Base-by-base conservation (phyloP, 305 asterid species). In the Rubia peregrina region DNA sequence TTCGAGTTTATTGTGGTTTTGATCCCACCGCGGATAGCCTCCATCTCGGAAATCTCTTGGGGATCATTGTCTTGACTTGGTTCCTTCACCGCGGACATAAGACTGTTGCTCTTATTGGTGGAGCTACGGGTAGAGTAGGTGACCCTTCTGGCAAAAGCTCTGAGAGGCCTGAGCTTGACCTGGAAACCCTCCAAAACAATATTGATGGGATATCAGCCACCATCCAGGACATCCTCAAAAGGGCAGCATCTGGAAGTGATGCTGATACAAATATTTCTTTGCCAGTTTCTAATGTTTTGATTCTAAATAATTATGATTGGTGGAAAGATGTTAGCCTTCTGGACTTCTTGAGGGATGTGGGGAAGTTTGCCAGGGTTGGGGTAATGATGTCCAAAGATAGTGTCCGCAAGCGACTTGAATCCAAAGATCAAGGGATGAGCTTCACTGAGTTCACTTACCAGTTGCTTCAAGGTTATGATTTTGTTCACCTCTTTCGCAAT, bases 51-150 rank as follows among this genome's bases (percentile, higher is more conserved):
- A 92, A 92, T 78, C 95, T 92, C 19, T 81, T 92, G 65, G 98
- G 88, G 44, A 72, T 92, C 65, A 83, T 92, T 70, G 92, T 92
- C 17, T 90, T 92, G 53, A 87, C 98, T 55, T 90, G 98, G 98
- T 92, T 90, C 87, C 80, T 89, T 65, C 95, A 90, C 70, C 87
- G 90, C 46, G 96, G 96, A 71, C 95, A 92, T 81, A 67, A 66
- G 6, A 91, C 74, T 17, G 91, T 92, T 48, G 95, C 95, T 7
- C 87, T 92, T 3, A 71, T 92, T 22, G 98, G 96, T 42, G 98
- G 97, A 59, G 98, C 98, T 80, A 92, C 98, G 51, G 97, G 87
- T n/a, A 93, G 95, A 41, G 85, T 92, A 21, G 98, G 98, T 10
- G 98, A 92, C 67, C 98, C 98, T 9, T 89, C 96, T n/a, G 98